Base-by-base conservation (phyloP, 2,329 filamentous ascomycete genomes). In the Rhinocladiella similis region DNA sequence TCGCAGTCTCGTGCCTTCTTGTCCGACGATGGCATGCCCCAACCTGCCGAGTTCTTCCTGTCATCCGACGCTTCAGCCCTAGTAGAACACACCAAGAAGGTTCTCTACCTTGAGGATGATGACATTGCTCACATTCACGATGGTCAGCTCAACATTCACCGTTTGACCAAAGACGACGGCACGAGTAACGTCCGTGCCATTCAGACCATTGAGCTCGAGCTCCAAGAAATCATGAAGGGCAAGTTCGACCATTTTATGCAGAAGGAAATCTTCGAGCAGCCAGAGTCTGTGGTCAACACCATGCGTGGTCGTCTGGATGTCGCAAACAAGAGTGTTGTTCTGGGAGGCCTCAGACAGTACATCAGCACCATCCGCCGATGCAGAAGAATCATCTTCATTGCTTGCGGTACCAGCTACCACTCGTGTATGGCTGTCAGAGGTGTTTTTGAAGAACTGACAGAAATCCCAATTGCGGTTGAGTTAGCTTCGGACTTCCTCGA, bases 171-270 rank as follows among this genome's bases (percentile, higher is more conserved):
- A 86, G 89, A 92, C 67, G 93, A 97, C 73, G 93, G 93, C 66
- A 92, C 89, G 72, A 96, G 91, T 77, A 97, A 97, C 72, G 91
- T 97, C 67, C 92, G 94, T 74, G 91, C 90, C 68, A 99, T 99
- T 74, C 94, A 99, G 83, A 99, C 94, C 54, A 85, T 99, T 54
- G 94, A 99, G 82, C 89, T 99, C 49, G 91, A 99, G 82, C 88
- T 99, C 64, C 94, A 99, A 81, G 92, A 99, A 82, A 99, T 99
- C 78, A 99, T 99, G 94, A 99, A 99, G 88, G 94, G 94, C 77
- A 95, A 94, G 74, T 99, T 97, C 77, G 94, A 99, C 76, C 94
- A 99, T 81, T 99, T 97, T 83, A 99, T 99, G 94, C 94, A 99
- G 76, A 99, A 99, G 86, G 94, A 99, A 77, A 99, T 99, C 71